Percentiles rank a stretch among this genome's conserved stretches.
Conservation (phyloP, 176 grass and related monocot species). For the Paspalum vaginatum region DNA sequence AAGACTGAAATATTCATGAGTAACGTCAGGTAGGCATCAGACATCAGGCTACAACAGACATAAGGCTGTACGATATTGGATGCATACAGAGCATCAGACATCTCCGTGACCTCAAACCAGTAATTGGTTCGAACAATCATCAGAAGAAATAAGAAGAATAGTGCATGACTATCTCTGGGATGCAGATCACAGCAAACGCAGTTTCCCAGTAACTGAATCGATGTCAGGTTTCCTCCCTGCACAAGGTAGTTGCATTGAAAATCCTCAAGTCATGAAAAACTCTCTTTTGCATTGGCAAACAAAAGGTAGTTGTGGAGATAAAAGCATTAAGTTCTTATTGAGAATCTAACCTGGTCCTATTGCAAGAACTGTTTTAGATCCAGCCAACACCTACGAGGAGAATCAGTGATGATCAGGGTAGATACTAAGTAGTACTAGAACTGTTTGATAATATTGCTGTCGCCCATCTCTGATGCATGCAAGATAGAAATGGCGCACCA, state of each 20-base stretch:
- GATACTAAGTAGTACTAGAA: not conserved
- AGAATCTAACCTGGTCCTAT: slow-evolving; percentile 82
- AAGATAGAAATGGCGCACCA: not conserved
- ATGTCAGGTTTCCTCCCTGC: slow-evolving; percentile 80
- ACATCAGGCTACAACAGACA: not conserved
- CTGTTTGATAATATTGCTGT: slow-evolving; percentile 18
- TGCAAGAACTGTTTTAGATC: slow-evolving; percentile 94
- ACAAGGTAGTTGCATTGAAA: slow-evolving; percentile 3
- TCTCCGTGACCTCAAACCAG: not conserved
- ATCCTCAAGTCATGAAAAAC: not conserved
- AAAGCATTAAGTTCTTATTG: not conserved
- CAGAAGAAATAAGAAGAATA: slow-evolving; percentile 9
- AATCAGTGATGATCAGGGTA: slow-evolving; percentile 14
- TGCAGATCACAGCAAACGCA: slow-evolving; percentile 56
- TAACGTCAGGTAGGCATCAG: not conserved
- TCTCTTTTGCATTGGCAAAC: not conserved
- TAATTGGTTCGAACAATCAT: not conserved
- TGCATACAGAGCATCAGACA: not conserved
- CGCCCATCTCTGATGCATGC: not conserved
- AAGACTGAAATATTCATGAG: not conserved
- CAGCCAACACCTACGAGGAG: slow-evolving; percentile 71
- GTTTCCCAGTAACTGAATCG: slow-evolving; percentile 73
- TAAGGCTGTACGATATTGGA: not conserved
- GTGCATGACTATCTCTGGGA: slow-evolving; percentile 13
- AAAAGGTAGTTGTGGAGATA: not conserved